These are phyloP conservation scores for Cladophialophora immunda DNA, from an alignment of 2,329 filamentous ascomycete species.

Conservation along the genomic window DNA sequence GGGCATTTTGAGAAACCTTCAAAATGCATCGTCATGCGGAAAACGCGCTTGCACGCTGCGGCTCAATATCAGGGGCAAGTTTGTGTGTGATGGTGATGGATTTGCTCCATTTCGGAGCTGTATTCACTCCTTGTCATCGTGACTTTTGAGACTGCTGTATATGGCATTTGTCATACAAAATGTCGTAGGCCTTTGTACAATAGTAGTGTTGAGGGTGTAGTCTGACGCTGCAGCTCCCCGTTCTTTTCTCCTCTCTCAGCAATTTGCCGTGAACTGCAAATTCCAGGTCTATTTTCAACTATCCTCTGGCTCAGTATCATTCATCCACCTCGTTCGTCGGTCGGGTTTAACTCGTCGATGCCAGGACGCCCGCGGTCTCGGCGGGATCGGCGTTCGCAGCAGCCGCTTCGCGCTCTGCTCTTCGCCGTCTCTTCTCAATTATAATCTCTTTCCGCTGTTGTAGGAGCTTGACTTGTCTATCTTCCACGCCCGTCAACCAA, in stretches of 20 bases:
- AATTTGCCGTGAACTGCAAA: conserved; percentile 17
- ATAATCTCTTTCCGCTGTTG: conserved; percentile 80
- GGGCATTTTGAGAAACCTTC: neutral
- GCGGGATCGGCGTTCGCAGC: conserved; percentile 27
- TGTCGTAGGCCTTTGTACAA: conserved; percentile 34
- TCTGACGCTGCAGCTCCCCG: neutral
- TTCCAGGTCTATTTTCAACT: neutral
- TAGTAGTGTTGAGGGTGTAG: conserved; percentile 19
- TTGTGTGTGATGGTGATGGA: neutral
- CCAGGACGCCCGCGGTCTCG: conserved; percentile 37
- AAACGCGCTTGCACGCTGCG: neutral
- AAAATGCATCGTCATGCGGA: neutral
- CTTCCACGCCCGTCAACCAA: conserved; percentile 92
- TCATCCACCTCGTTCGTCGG: neutral
- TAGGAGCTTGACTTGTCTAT: conserved; percentile 79
- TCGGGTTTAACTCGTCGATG: conserved; percentile 36
- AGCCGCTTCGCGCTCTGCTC: conserved; percentile 70
- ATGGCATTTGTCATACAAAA: conserved; percentile 22
- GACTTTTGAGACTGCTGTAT: conserved; percentile 8
- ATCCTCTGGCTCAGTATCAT: neutral
- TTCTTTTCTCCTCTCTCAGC: neutral
- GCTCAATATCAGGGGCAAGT: neutral
- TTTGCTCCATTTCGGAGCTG: neutral
- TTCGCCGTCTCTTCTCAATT: conserved; percentile 87
- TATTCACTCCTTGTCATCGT: conserved; percentile 1